A percentile compares a stretch with the other conserved stretches of the same genome.
These are phyloP conservation scores for Acacia melanoxylon DNA, from an alignment of 306 rosid genomes.

Conservation along the genomic window DNA sequence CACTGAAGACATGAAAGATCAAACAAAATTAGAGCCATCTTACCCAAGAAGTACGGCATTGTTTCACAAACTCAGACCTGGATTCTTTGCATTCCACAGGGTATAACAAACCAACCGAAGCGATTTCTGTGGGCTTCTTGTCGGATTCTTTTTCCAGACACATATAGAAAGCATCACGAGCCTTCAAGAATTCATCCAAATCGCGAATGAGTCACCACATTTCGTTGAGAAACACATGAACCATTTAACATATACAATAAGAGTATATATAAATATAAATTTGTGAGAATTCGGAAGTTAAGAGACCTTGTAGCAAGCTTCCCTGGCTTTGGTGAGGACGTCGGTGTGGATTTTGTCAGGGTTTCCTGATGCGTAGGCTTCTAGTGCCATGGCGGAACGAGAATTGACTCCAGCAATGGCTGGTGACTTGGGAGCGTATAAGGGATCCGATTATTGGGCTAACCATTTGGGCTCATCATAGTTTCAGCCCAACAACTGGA, in stretches of 20 bases:
- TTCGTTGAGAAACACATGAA: neutral
- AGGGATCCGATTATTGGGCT: neutral
- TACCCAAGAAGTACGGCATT: constrained; percentile 93
- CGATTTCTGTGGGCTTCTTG: constrained; percentile 86
- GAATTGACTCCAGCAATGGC: neutral
- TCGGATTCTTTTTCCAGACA: constrained; percentile 71
- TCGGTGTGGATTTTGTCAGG: constrained; percentile 58
- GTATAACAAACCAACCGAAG: constrained; percentile 85
- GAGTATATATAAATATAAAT: neutral
- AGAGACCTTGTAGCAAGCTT: constrained; percentile 79
- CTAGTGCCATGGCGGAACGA: constrained; percentile 52
- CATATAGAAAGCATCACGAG: constrained; percentile 87
- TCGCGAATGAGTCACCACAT: neutral
- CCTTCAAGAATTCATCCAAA: constrained; percentile 45
- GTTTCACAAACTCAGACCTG: constrained; percentile 63
- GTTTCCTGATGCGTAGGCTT: constrained; percentile 52
- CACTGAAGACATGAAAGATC: neutral
- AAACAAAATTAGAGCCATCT: neutral
- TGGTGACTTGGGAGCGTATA: neutral
- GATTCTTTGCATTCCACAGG: constrained; percentile 66
- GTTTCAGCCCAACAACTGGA: neutral
- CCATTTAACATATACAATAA: neutral
- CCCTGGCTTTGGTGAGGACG: constrained; percentile 72
- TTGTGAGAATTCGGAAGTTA: neutral
- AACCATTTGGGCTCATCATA: neutral